Conservation (phyloP, 2,329 filamentous ascomycete species). For the Simplicillium aogashimaense region DNA sequence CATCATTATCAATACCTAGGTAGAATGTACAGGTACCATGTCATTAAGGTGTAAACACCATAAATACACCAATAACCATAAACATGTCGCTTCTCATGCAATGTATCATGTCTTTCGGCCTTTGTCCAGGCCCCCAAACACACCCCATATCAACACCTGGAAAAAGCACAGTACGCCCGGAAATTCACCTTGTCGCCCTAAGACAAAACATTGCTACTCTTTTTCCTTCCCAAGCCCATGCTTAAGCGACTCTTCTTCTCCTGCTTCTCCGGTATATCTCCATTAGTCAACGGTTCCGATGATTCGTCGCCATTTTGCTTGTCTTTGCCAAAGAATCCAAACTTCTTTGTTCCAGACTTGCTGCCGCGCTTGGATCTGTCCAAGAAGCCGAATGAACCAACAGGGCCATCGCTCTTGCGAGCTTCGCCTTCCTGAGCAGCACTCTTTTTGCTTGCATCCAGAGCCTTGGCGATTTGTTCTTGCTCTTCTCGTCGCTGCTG, state of each 20-base stretch:
- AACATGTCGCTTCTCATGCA: slow-evolving; percentile 7
- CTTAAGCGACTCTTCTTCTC: slow-evolving; percentile 58
- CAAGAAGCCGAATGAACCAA: slow-evolving; percentile 38
- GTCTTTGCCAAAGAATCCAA: slow-evolving; percentile 54
- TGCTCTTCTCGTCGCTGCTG: slow-evolving; percentile 45
- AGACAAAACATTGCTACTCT: slow-evolving; percentile 42
- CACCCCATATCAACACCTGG: not conserved
- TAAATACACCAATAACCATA: not conserved
- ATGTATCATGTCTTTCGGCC: not conserved
- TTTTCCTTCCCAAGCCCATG: slow-evolving; percentile 60
- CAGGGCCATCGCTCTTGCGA: slow-evolving; percentile 28
- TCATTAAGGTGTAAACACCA: not conserved
- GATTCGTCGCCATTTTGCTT: slow-evolving; percentile 23
- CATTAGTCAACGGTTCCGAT: slow-evolving; percentile 11
- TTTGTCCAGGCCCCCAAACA: not conserved
- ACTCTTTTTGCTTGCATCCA: slow-evolving; percentile 57
- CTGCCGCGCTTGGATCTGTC: slow-evolving; percentile 61
- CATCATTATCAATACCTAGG: no score
- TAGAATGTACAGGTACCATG: no score
- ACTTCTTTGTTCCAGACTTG: slow-evolving; percentile 70
- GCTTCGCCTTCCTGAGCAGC: slow-evolving; percentile 41
- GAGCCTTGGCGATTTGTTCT: slow-evolving; percentile 49
- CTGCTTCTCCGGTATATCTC: slow-evolving; percentile 28
- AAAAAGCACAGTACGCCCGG: not conserved
- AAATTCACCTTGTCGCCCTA: slow-evolving; percentile 5